Evolutionary conservation across 2,329 filamentous ascomycete genomes (phyloP).

Genomic region (Fusarium anguioides): DNA sequence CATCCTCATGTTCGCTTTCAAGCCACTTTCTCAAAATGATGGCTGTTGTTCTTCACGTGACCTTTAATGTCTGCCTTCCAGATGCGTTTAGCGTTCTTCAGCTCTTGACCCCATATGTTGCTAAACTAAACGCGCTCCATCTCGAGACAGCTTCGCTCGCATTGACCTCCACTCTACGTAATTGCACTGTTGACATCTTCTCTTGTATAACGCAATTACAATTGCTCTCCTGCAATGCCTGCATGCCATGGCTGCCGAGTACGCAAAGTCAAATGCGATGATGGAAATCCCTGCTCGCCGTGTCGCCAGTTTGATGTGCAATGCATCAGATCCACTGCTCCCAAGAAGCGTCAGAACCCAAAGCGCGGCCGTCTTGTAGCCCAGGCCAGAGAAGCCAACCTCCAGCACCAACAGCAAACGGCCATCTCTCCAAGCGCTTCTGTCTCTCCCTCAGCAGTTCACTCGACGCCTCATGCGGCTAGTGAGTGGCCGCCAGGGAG

Average conservation of each 20-base stretch:
- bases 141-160: slow-evolving; percentile 10
- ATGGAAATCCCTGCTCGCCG: slow-evolving; percentile 38
- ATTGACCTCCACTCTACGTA: slow-evolving; percentile 20
- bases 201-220: background rate
- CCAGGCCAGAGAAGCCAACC: slow-evolving; percentile 34
- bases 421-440: slow-evolving; percentile 31
- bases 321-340: slow-evolving; percentile 34
- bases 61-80: slow-evolving; percentile 15
- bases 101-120: slow-evolving; percentile 6
- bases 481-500: slow-evolving; percentile 29
- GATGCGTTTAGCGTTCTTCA: slow-evolving; percentile 17
- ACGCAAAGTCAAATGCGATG: slow-evolving; percentile 44
- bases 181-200: too few species aligned
- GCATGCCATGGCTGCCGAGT: slow-evolving; percentile 43
- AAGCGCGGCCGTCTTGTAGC: slow-evolving; percentile 36
- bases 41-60: slow-evolving; percentile 21
- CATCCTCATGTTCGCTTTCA: background rate
- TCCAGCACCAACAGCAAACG: slow-evolving; percentile 27
- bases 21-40: slow-evolving; percentile 3
- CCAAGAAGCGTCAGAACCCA: slow-evolving; percentile 40
- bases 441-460: slow-evolving; percentile 29
- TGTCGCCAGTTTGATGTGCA: slow-evolving; percentile 37
- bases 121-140: slow-evolving; percentile 29
- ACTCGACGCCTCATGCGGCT: slow-evolving; percentile 20
- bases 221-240: slow-evolving; percentile 16